These are phyloP conservation scores for Tetraselmis striata DNA, from an alignment of 139 green algal species.

Conservation along the genomic window DNA sequence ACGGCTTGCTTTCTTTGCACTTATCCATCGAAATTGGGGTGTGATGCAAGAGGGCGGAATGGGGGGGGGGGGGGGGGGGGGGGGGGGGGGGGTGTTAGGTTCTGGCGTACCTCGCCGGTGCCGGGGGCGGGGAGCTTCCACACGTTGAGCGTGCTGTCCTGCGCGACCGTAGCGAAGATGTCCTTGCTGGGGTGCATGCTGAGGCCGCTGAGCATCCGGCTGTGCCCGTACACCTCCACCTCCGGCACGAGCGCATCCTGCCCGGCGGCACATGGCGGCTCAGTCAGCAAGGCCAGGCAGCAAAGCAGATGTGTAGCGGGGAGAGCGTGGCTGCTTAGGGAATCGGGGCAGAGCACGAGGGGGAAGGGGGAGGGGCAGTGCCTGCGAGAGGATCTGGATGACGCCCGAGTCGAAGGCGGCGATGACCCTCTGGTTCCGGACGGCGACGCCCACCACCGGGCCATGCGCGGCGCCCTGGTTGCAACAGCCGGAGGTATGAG, in stretches of 20 bases:
- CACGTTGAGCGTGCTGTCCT: conserved; percentile 35
- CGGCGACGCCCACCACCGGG: not conserved
- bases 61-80: no score
- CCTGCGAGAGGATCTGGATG: not conserved
- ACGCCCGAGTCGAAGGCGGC: not conserved
- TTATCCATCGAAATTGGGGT: no score
- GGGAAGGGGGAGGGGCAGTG: no score
- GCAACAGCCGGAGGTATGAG: no score
- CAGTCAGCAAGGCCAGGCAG: no score
- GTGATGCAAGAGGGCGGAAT: no score
- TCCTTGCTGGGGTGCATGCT: conserved; percentile 47
- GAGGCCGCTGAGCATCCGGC: conserved; percentile 31
- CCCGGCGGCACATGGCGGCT: no score
- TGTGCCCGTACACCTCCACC: conserved; percentile 28
- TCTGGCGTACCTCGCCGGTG: not conserved
- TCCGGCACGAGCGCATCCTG: conserved; percentile 26
- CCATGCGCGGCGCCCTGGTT: not conserved
- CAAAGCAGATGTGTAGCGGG: no score
- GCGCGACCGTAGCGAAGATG: conserved; percentile 28
- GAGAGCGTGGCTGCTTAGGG: no score
- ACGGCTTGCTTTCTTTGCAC: no score
- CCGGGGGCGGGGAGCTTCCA: conserved; percentile 23
- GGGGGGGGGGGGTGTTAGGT: no score
- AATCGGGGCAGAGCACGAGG: no score
- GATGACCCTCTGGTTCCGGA: not conserved